Evolutionary conservation across 2,329 filamentous ascomycete species (phyloP).

Genomic region (Scolecobasidium constrictum): DNA sequence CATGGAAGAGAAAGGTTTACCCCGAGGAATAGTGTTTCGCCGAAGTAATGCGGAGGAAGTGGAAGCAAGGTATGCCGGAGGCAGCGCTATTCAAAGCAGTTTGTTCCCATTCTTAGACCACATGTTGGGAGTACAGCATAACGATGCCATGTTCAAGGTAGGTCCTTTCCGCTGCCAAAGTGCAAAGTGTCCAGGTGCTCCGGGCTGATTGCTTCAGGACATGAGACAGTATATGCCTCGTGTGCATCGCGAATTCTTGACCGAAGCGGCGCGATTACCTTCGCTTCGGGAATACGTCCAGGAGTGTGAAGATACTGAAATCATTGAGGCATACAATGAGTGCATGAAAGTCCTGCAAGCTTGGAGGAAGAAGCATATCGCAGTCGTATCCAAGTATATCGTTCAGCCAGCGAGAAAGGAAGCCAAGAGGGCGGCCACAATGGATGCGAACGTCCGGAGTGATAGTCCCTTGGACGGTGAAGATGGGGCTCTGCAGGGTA

Average conservation of each 20-base stretch:
- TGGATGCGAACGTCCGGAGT: background rate
- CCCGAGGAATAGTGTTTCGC: constrained; percentile 24
- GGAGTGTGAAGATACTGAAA: background rate
- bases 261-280: background rate
- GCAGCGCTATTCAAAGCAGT: background rate
- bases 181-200: no score
- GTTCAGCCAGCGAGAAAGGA: background rate
- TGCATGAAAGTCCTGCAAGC: background rate
- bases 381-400: constrained; percentile 1
- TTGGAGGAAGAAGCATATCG: background rate
- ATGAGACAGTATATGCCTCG: background rate
- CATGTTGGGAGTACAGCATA: background rate
- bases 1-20: constrained; percentile 39
- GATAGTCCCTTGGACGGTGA: background rate
- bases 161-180: background rate
- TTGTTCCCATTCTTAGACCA: background rate
- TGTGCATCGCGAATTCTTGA: background rate
- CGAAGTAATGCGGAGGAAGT: background rate
- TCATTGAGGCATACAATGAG: background rate
- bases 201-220: no score
- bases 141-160: background rate
- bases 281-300: background rate
- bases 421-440: background rate
- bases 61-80: background rate
- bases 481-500: background rate